Evolutionary conservation across 148 eudicot species (phyloP).

Genomic region (Hydrangea macrophylla): DNA sequence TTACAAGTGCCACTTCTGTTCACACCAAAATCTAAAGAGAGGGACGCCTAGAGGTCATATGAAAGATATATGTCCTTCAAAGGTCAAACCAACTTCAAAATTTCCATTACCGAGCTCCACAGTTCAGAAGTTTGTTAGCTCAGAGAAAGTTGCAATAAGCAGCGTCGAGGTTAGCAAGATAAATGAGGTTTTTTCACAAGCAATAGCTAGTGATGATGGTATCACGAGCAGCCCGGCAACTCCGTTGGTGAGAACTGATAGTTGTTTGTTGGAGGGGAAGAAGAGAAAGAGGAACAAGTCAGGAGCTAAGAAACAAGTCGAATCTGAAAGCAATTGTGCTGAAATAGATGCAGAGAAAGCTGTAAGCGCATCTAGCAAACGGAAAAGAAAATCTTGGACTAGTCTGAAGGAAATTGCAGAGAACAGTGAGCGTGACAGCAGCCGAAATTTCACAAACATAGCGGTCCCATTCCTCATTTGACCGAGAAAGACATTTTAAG

Average conservation of each 20-base stretch:
- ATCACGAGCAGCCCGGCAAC: conserved; percentile 26
- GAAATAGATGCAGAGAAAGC: conserved; percentile 29
- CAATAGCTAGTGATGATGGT: conserved; percentile 13
- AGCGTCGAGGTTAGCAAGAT: conserved; percentile 1
- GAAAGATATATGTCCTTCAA: conserved; percentile 53
- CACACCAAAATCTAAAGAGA: conserved; percentile 57
- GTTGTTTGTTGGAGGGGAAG: conserved; percentile 59
- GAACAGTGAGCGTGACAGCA: conserved; percentile 36
- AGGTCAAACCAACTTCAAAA: conserved; percentile 26
- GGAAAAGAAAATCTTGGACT: conserved; percentile 70
- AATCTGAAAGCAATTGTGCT: conserved; percentile 26
- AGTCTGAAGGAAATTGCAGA: conserved; percentile 76
- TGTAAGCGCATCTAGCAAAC: conserved; percentile 32
- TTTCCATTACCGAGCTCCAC: conserved; percentile 10
- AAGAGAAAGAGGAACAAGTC: conserved; percentile 54
- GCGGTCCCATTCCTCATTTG: conserved; percentile 52
- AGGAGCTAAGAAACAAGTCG: conserved; percentile 39
- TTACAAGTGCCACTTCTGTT: conserved; percentile 76
- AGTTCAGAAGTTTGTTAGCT: conserved; percentile 1
- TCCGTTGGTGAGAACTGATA: conserved; percentile 23
- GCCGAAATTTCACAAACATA: conserved; percentile 31
- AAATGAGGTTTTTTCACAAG: conserved; percentile 24
- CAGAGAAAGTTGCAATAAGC: conserved; percentile 17
- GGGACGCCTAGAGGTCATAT: conserved; percentile 71
- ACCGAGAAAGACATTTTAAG: background rate